These are phyloP conservation scores for Phoenix dactylifera DNA, from an alignment of 176 grass and related monocot species.

Conservation along the genomic window DNA sequence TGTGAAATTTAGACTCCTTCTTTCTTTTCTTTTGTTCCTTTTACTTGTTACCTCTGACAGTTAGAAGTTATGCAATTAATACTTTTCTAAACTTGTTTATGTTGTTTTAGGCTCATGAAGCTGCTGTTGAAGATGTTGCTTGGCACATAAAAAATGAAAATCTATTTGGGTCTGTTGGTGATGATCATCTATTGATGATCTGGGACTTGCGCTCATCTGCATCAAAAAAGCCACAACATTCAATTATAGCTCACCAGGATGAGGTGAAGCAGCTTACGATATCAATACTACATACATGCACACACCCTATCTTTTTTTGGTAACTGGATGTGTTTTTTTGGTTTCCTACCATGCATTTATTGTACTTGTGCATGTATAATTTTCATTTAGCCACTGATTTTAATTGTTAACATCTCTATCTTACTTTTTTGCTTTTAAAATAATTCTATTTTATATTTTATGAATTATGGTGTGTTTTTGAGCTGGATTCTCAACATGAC, in stretches of 20 bases:
- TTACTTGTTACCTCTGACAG: neutral
- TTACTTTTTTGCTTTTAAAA: no score
- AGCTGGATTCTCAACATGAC: no score
- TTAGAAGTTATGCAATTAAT: no score
- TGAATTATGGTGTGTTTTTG: no score
- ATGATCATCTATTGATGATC: conserved; percentile 88
- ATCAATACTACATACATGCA: neutral
- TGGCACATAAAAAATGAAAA: conserved; percentile 83
- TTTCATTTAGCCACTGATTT: no score
- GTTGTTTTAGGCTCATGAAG: conserved; percentile 64
- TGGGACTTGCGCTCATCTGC: conserved; percentile 67
- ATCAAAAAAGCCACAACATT: conserved; percentile 55
- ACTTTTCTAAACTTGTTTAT: conserved; percentile 1
- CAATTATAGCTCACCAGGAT: conserved; percentile 52
- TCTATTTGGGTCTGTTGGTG: conserved; percentile 91
- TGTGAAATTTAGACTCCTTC: no score
- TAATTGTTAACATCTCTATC: no score
- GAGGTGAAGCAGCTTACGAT: conserved; percentile 47
- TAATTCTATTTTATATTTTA: no score
- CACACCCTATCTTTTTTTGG: neutral
- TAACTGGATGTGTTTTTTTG: neutral
- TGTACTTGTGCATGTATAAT: no score
- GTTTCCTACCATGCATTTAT: no score
- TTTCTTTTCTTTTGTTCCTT: no score
- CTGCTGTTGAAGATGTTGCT: conserved; percentile 81